These are phyloP conservation scores for Boletus rubescentipes DNA, from an alignment of 768 basidiomycete species.

Conservation along the genomic window DNA sequence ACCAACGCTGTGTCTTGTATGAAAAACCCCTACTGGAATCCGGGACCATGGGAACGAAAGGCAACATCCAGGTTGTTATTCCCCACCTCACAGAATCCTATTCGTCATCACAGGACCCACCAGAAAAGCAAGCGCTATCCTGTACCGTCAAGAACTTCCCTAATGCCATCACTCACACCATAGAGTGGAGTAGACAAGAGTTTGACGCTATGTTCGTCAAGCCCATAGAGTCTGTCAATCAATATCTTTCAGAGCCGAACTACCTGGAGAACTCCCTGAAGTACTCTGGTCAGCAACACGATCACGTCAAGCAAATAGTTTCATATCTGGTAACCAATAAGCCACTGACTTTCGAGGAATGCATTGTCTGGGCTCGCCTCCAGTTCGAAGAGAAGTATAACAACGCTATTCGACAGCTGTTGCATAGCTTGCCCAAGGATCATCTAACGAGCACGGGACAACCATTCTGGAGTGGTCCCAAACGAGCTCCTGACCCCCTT, in stretches of 20 bases:
- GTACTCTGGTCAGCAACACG: slow-evolving; percentile 87
- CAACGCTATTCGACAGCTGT: slow-evolving; percentile 88
- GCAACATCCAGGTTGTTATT: slow-evolving; percentile 93
- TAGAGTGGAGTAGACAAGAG: slow-evolving; percentile 95
- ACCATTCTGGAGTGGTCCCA: slow-evolving; percentile 99
- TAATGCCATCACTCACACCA: slow-evolving; percentile 95
- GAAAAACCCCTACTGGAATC: slow-evolving; percentile 95
- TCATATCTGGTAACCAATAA: slow-evolving; percentile 90
- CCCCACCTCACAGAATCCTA: slow-evolving; percentile 96
- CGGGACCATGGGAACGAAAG: slow-evolving; percentile 97
- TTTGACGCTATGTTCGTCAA: slow-evolving; percentile 94
- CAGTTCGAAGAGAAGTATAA: slow-evolving; percentile 94
- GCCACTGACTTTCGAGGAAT: slow-evolving; percentile 95
- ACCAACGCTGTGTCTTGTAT: slow-evolving; percentile 95
- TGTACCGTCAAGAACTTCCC: slow-evolving; percentile 99
- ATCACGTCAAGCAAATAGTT: slow-evolving; percentile 85
- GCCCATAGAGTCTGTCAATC: slow-evolving; percentile 90
- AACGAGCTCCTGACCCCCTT: slow-evolving; percentile 92
- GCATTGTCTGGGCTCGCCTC: slow-evolving; percentile 93
- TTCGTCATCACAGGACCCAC: slow-evolving; percentile 96
- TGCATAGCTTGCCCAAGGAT: slow-evolving; percentile 95
- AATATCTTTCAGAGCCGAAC: slow-evolving; percentile 95
- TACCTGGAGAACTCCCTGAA: slow-evolving; percentile 89
- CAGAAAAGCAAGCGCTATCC: slow-evolving; percentile 94
- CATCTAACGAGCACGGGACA: slow-evolving; percentile 87